Percentiles rank a stretch among this genome's conserved stretches.
These are phyloP conservation scores for Candida namnaoensis DNA, from an alignment of 805 yeast genomes.

Conservation along the genomic window DNA sequence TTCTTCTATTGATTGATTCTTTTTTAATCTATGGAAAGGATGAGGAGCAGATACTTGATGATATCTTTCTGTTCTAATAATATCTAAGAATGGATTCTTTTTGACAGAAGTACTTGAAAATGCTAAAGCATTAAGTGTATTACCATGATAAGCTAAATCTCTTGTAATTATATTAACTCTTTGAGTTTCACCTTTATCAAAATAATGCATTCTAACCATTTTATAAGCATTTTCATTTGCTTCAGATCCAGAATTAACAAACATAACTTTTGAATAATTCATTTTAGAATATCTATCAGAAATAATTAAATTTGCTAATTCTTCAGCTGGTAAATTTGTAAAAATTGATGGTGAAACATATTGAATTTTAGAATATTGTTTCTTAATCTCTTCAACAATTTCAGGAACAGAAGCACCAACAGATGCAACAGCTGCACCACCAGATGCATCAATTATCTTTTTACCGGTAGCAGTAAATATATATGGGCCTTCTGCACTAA, in stretches of 20 bases:
- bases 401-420: constrained; percentile 35
- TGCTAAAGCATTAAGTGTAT: constrained; percentile 36
- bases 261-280: constrained; percentile 29
- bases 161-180: constrained; percentile 35
- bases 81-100: constrained; percentile 4
- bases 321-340: constrained; percentile 32
- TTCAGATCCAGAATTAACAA: constrained; percentile 61
- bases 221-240: constrained; percentile 61
- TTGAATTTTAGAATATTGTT: constrained; percentile 25
- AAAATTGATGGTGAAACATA: constrained; percentile 27
- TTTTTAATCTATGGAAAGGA: constrained; percentile 23
- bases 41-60: constrained; percentile 22
- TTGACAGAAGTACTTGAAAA: constrained; percentile 17
- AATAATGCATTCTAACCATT: constrained; percentile 39
- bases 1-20: constrained; percentile 29
- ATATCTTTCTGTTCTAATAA: not conserved
- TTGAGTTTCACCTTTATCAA: constrained; percentile 32
- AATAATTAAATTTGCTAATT: constrained; percentile 31
- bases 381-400: constrained; percentile 25
- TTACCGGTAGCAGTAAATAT: not conserved
- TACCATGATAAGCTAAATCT: constrained; percentile 39
- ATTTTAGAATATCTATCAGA: constrained; percentile 22
- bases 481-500: not conserved
- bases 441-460: constrained; percentile 30
- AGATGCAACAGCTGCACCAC: constrained; percentile 49